Conservation (phyloP, 2,329 filamentous ascomycete genomes). For the Beauveria asiatica region DNA sequence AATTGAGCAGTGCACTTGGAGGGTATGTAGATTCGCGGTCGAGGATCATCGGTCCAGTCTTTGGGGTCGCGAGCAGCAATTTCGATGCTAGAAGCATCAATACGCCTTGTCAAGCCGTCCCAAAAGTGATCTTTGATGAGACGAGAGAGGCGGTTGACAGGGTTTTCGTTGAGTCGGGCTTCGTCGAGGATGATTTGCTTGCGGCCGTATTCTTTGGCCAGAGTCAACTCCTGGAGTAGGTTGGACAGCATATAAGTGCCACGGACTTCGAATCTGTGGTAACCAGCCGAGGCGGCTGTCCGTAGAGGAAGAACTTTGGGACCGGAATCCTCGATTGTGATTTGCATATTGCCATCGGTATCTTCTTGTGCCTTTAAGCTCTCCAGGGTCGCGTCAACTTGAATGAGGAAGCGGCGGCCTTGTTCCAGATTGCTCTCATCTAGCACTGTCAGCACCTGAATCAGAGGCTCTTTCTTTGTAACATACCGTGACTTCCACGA, state of each 20-base stretch:
- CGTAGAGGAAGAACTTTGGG: slow-evolving; percentile 84
- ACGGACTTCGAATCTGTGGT: slow-evolving; percentile 81
- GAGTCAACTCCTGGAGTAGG: slow-evolving; percentile 83
- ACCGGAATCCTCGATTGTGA: slow-evolving; percentile 91
- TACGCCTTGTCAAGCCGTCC: slow-evolving; percentile 80
- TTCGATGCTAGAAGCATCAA: slow-evolving; percentile 82
- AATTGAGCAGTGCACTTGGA: slow-evolving; percentile 76
- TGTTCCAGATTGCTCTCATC: slow-evolving; percentile 64
- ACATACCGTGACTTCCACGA: slow-evolving; percentile 50
- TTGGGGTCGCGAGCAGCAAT: slow-evolving; percentile 84
- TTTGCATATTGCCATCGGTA: slow-evolving; percentile 89
- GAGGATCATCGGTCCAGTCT: slow-evolving; percentile 85
- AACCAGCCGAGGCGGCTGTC: slow-evolving; percentile 76
- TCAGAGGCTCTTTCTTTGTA: background rate
- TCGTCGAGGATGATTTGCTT: slow-evolving; percentile 89
- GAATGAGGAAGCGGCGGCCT: slow-evolving; percentile 70
- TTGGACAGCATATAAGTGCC: slow-evolving; percentile 98
- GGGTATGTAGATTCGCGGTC: slow-evolving; percentile 87
- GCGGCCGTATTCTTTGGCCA: slow-evolving; percentile 84
- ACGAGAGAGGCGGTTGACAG: slow-evolving; percentile 76
- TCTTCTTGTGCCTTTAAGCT: slow-evolving; percentile 79
- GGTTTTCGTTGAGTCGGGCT: slow-evolving; percentile 87
- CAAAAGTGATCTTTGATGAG: slow-evolving; percentile 88
- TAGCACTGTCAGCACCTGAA: slow-evolving; percentile 25
- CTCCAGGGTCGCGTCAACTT: slow-evolving; percentile 76